Base-by-base conservation (phyloP, 805 yeast genomes). In the Trichomonascus vanleenenianus region DNA sequence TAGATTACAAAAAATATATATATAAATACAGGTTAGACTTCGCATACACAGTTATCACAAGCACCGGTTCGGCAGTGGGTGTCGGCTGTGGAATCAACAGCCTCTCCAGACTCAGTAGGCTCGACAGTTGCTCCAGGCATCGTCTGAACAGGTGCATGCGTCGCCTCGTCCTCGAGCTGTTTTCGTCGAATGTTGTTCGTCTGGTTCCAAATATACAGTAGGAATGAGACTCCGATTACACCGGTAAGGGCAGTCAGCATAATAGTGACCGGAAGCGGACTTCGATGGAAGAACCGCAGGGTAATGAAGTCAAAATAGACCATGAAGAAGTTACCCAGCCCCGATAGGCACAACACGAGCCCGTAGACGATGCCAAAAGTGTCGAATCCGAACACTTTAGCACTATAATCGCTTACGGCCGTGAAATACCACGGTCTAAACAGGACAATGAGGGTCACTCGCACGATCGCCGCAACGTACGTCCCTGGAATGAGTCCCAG, bases 331-430 rank as follows among this genome's bases (percentile, higher is more conserved):
- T 88, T 89, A 62, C 82, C 76, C n/a, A 83, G 49, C 3, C 97
- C 97, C 12, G 95, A 78, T 49, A 84, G 68, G 47, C 88, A 81
- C 57, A 88, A 86, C 56, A 88, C 73, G 15, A 89, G 66, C 1
- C 97, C 97, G 59, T 91, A 91, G 5, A 91, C 81, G 1, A 88
- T 84, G 32, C 97, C 97, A 65, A 91, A 89, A 1, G 94, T 87
- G 45, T 79, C 81, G 63, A 84, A 88, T 0, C 97, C 97, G 67
- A 91, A 89, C 30, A 89, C 91, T 61, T 89, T 89, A 25, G 95
- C 94, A 57, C 88, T 77, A 62, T 81, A 87, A 63, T 91, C 97
- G 1, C 95, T 84, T 5, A 88, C 86, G 1, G 94, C 85, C 1
- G 97, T 89, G 64, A 89, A 91, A 59, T 85, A 88, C 59, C 89